phyloP scores from a whole-genome alignment of 768 basidiomycete genomes.

The Fistulinella prunicolor region DNA sequence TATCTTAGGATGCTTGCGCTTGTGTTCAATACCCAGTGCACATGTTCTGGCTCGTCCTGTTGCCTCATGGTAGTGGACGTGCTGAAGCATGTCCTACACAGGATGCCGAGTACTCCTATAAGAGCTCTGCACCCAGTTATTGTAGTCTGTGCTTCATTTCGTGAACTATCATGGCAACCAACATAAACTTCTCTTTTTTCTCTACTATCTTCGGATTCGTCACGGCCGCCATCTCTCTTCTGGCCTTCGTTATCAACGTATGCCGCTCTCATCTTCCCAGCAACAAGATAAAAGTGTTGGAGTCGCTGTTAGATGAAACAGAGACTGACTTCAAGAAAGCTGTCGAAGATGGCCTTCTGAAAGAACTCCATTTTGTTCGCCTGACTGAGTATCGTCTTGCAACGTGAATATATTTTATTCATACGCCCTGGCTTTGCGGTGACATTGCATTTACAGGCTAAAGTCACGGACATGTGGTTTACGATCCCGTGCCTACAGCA shows the following conservation, averaged over 20 bases:
- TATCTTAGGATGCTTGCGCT: no score
- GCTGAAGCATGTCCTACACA: conserved; percentile 4
- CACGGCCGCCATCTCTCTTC: neutral
- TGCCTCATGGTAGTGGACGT: no score
- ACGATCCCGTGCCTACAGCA: neutral
- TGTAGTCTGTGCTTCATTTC: no score
- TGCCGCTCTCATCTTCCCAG: conserved; percentile 4
- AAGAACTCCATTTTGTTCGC: neutral
- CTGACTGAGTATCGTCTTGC: neutral
- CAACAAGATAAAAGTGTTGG: conserved; percentile 6
- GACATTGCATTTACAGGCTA: neutral
- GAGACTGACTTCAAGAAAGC: neutral
- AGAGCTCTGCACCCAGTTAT: neutral
- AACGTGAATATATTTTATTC: neutral
- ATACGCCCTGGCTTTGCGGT: no score
- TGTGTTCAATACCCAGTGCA: no score
- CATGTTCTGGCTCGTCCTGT: no score
- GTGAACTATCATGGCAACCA: no score
- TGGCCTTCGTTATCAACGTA: neutral
- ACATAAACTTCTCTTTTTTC: no score
- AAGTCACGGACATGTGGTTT: neutral
- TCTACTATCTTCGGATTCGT: neutral
- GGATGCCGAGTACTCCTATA: neutral
- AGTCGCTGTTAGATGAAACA: neutral
- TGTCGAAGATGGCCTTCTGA: conserved; percentile 7